These are phyloP conservation scores for Exophiala sp. DNA, from an alignment of 2,329 filamentous ascomycete species.

Conservation along the genomic window DNA sequence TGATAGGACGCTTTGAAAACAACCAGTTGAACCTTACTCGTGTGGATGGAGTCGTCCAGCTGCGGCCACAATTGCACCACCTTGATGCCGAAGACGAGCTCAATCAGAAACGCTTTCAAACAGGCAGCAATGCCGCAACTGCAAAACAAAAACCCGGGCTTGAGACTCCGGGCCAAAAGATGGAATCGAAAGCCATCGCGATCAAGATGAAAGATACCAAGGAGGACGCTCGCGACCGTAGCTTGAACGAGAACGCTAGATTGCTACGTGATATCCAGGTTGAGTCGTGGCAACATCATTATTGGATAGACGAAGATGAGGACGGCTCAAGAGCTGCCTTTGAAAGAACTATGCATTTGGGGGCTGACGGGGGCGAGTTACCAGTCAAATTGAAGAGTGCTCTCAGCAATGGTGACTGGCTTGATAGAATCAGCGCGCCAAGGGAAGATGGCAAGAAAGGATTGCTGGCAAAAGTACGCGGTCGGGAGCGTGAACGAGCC, in stretches of 20 bases:
- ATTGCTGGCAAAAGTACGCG: slow-evolving; percentile 25
- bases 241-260: slow-evolving; percentile 68
- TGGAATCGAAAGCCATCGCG: slow-evolving; percentile 71
- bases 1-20: slow-evolving; percentile 86
- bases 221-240: slow-evolving; percentile 41
- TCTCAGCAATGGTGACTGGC: slow-evolving; percentile 57
- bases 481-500: slow-evolving; percentile 27
- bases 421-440: slow-evolving; percentile 61
- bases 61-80: slow-evolving; percentile 89
- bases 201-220: slow-evolving; percentile 74
- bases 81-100: slow-evolving; percentile 79
- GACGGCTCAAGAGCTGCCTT: slow-evolving; percentile 58
- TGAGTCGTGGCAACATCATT: slow-evolving; percentile 75
- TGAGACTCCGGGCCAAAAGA: slow-evolving; percentile 46
- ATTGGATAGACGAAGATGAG: slow-evolving; percentile 76
- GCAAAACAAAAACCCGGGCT: slow-evolving; percentile 33
- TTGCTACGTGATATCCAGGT: slow-evolving; percentile 74
- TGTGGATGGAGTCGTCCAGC: slow-evolving; percentile 76
- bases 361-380: slow-evolving; percentile 39
- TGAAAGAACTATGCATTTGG: slow-evolving; percentile 65
- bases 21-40: slow-evolving; percentile 83
- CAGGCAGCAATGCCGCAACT: slow-evolving; percentile 32
- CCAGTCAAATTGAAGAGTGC: slow-evolving; percentile 51
- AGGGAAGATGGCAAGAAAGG: slow-evolving; percentile 36
- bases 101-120: slow-evolving; percentile 49